These are phyloP conservation scores for Botrytis fragariae DNA, from an alignment of 2,329 filamentous ascomycete genomes.

Conservation along the genomic window DNA sequence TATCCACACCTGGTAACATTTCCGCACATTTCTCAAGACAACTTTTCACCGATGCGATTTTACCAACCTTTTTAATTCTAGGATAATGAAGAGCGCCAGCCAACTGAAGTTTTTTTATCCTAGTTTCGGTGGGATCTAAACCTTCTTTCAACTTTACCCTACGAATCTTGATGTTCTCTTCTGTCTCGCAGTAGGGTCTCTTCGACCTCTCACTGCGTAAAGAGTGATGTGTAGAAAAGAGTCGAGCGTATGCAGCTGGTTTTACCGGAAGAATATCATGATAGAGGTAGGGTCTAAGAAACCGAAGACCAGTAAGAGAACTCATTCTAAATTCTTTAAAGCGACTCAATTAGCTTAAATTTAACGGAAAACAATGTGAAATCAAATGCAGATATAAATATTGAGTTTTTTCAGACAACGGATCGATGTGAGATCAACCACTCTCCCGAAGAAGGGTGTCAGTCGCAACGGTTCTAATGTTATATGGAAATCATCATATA, in stretches of 20 bases:
- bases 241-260: constrained; percentile 46
- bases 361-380: constrained; percentile 20
- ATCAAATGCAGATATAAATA: constrained; percentile 13
- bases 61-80: constrained; percentile 16
- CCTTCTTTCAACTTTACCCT: not conserved
- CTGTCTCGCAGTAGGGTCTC: not conserved
- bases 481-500: constrained; percentile 51
- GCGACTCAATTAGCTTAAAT: constrained; percentile 21
- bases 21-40: constrained; percentile 3
- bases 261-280: constrained; percentile 34
- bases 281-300: constrained; percentile 56
- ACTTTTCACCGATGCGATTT: not conserved
- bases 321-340: constrained; percentile 44
- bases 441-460: constrained; percentile 44
- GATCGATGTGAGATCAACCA: constrained; percentile 53
- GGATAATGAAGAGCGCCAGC: constrained; percentile 5
- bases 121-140: not conserved
- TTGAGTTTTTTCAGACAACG: constrained; percentile 44
- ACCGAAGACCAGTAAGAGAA: constrained; percentile 45
- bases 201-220: not conserved
- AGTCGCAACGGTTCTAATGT: constrained; percentile 59
- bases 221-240: constrained; percentile 42
- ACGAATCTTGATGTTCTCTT: not conserved
- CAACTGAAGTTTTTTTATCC: constrained; percentile 6
- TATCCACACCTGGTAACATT: not conserved